Conservation (phyloP, 345 rosid genomes). For the Carallia brachiata region DNA sequence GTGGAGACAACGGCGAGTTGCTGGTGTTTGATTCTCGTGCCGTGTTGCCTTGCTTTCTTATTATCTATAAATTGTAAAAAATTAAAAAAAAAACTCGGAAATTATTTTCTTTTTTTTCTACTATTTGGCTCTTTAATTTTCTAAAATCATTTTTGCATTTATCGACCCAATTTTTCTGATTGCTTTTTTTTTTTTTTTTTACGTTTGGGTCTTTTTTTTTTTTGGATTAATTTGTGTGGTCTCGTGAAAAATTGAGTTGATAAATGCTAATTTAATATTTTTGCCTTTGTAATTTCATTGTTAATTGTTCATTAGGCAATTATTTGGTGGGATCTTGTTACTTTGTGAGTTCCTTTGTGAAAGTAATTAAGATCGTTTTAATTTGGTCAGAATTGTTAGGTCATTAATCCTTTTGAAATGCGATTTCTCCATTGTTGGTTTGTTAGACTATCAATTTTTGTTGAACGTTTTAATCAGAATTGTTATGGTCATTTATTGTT, state of each 20-base stretch:
- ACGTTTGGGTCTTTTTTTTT: neutral
- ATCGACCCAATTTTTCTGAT: conserved; percentile 38
- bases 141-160: conserved; percentile 35
- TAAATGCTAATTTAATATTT: conserved; percentile 39
- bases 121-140: conserved; percentile 3
- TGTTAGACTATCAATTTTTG: too few relatives aligned
- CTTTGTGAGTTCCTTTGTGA: too few relatives aligned
- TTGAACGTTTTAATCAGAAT: too few relatives aligned
- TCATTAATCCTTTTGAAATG: too few relatives aligned
- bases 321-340: too few relatives aligned
- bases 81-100: conserved; percentile 54
- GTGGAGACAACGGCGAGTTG: conserved; percentile 77
- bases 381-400: too few relatives aligned
- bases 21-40: conserved; percentile 88
- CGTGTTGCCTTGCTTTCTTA: conserved; percentile 89
- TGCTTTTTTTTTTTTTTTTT: conserved; percentile 2
- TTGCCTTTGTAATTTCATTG: neutral
- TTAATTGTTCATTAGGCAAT: neutral
- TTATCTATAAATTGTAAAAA: conserved; percentile 89
- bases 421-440: too few relatives aligned
- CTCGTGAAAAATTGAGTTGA: conserved; percentile 41
- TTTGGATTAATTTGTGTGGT: neutral
- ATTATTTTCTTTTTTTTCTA: neutral
- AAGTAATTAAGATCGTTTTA: too few relatives aligned
- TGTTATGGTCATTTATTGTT: too few relatives aligned